Evolutionary conservation across 2,329 filamentous ascomycete species (phyloP), one percentile per base, ranked within the genome.

Genomic region (Arthrinium puccinioides): DNA sequence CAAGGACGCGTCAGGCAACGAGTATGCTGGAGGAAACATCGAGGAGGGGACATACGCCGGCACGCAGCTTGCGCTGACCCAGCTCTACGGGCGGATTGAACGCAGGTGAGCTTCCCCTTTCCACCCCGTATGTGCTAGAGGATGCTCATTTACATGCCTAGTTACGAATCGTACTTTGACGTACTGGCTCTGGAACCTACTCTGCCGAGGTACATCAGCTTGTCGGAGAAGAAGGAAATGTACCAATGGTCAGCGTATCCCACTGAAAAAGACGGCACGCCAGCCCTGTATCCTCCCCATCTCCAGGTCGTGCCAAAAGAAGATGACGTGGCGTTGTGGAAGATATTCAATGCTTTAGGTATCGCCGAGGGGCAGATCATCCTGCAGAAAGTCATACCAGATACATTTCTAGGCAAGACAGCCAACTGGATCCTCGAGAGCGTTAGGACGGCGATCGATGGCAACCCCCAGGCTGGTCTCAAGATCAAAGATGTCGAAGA

Each of bases 1-100:
- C 25, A 9, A 11, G 5, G n/a, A 24, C 11, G 25, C 24, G 9
- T 18, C 45, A 5, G 39, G 41, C 3, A 44, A 51, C n/a, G 38
- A 43, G 11, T 43, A 46, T 13, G 55, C 45, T 2, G 47, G 50
- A 19, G 57, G 54, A 4, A 52, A 56, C 29, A 55, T 61, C 9
- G 29, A 30, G 3, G 41, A 56, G 31, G 57, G 56, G 2, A 58
- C 55, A 3, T 61, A 60, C 36, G 38, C 49, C 6, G 57, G 57
- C 6, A 60, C 57, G 0, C 58, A 60, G 27, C 50, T 59, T 11
- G 56, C 56, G 8, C 19, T 61, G 18, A 59, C 56, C 1, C 54
- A 61, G n/a, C 47, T 55, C 1, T 60, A 60, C 35, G 46, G 49
- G 9, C 49, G 54, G 11, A 59, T 60, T 34, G 58, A 60, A 47